A percentile compares a stretch with the other conserved stretches of the same genome.
Evolutionary conservation across 805 yeast species (phyloP).

Genomic region (Maudiozyma serrabonitensis): DNA sequence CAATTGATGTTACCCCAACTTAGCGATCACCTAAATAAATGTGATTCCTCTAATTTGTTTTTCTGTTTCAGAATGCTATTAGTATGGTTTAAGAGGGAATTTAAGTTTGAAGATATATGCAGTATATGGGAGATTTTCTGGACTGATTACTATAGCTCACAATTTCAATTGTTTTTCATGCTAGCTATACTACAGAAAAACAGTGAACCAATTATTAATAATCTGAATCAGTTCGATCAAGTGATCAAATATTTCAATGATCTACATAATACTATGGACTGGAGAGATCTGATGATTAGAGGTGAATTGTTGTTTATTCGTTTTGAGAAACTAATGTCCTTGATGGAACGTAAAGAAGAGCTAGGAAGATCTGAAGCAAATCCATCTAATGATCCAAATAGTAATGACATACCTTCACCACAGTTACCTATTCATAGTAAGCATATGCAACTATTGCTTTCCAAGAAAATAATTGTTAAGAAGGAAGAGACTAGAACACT

Average conservation of each 20-base stretch:
- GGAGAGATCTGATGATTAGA: conserved; percentile 70
- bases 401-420: not conserved
- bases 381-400: not conserved
- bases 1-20: conserved; percentile 83
- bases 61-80: conserved; percentile 91
- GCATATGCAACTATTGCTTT: conserved; percentile 47
- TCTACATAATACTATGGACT: conserved; percentile 62
- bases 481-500: conserved; percentile 36
- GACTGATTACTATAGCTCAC: conserved; percentile 80
- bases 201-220: conserved; percentile 64
- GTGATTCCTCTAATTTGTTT: conserved; percentile 83
- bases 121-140: conserved; percentile 87
- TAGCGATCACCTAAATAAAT: conserved; percentile 71
- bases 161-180: conserved; percentile 80
- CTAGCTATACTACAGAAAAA: conserved; percentile 84
- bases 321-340: conserved; percentile 69
- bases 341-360: conserved; percentile 51
- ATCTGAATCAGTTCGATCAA: conserved; percentile 76
- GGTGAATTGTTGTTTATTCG: conserved; percentile 75
- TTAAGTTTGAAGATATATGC: conserved; percentile 66
- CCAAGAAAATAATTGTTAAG: conserved; percentile 52
- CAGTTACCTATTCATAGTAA: conserved; percentile 13
- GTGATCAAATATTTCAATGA: conserved; percentile 90
- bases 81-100: conserved; percentile 93
- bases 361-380: not conserved